Evolutionary conservation across 2,329 filamentous ascomycete species (phyloP).

Genomic region (Microdochium nivale): DNA sequence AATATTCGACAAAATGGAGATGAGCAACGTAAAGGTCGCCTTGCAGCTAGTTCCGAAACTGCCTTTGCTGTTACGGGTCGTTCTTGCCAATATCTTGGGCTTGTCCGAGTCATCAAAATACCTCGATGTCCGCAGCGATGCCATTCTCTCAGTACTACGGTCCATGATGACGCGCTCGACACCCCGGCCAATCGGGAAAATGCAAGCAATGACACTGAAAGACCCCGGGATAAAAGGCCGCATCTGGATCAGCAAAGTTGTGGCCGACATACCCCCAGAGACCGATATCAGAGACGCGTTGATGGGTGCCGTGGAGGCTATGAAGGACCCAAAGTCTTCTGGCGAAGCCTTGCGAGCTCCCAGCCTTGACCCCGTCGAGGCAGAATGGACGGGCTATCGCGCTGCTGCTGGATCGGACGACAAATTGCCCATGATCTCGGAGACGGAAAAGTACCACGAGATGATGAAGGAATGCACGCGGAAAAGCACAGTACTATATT

Average conservation of each 20-base stretch:
- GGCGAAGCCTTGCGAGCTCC: constrained; percentile 32
- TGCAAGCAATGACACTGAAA: constrained; percentile 39
- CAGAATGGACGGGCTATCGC: constrained; percentile 70
- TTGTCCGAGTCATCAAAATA: constrained; percentile 64
- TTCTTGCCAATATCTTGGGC: constrained; percentile 55
- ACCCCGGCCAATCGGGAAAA: constrained; percentile 44
- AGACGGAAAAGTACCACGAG: constrained; percentile 54
- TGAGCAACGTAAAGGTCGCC: constrained; percentile 11
- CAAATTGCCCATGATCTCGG: constrained; percentile 45
- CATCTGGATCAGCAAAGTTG: constrained; percentile 72
- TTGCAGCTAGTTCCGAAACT: constrained; percentile 40
- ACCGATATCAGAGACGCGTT: constrained; percentile 48
- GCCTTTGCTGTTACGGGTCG: constrained; percentile 53
- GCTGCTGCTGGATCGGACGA: constrained; percentile 40
- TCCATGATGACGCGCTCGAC: constrained; percentile 43
- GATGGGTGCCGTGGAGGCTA: constrained; percentile 44
- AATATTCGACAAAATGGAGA: constrained; percentile 3
- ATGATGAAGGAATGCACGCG: constrained; percentile 61
- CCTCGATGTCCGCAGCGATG: constrained; percentile 67
- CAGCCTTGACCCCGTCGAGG: constrained; percentile 49
- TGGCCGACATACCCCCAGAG: constrained; percentile 50
- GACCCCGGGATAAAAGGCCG: constrained; percentile 56
- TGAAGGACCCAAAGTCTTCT: constrained; percentile 28
- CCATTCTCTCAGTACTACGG: constrained; percentile 66
- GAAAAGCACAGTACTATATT: constrained; percentile 59